Conservation (phyloP, 768 basidiomycete species). For the Suillus luteus region DNA sequence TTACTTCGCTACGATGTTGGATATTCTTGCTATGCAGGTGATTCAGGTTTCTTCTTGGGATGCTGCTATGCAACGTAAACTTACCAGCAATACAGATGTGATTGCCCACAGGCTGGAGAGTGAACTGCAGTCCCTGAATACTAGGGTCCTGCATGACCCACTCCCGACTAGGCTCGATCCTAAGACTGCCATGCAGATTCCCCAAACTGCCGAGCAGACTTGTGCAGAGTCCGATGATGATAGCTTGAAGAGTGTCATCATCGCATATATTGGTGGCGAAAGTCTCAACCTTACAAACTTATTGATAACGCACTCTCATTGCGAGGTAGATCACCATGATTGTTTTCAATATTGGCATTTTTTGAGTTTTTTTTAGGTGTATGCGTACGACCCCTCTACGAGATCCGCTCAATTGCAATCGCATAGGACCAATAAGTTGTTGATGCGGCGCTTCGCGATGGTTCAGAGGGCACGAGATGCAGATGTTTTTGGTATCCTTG, state of each 20-base stretch:
- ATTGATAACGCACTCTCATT: conserved; percentile 76
- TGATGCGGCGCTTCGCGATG: conserved; percentile 87
- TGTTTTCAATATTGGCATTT: background rate
- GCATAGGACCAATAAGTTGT: conserved; percentile 68
- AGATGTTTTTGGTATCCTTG: conserved; percentile 93
- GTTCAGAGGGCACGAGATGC: conserved; percentile 90
- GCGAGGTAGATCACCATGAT: conserved; percentile 45
- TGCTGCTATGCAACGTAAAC: background rate
- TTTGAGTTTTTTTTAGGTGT: conserved; percentile 51
- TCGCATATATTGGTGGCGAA: conserved; percentile 77
- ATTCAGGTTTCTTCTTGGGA: background rate
- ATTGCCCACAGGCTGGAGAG: background rate
- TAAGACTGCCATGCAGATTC: background rate
- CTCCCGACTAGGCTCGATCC: conserved; percentile 33
- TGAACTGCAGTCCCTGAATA: background rate
- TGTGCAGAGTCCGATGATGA: conserved; percentile 7
- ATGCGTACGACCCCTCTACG: conserved; percentile 69
- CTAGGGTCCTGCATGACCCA: conserved; percentile 40
- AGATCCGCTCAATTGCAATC: conserved; percentile 57
- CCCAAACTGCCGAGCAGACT: background rate
- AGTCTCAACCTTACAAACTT: conserved; percentile 81
- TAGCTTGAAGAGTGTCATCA: conserved; percentile 11
- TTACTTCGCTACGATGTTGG: conserved; percentile 77
- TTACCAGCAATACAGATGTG: background rate
- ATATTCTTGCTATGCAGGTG: conserved; percentile 71